Percentiles rank a stretch among this genome's conserved stretches.
Conservation (phyloP, 192 early-diverging fungal species). For the Dissophora ornata region DNA sequence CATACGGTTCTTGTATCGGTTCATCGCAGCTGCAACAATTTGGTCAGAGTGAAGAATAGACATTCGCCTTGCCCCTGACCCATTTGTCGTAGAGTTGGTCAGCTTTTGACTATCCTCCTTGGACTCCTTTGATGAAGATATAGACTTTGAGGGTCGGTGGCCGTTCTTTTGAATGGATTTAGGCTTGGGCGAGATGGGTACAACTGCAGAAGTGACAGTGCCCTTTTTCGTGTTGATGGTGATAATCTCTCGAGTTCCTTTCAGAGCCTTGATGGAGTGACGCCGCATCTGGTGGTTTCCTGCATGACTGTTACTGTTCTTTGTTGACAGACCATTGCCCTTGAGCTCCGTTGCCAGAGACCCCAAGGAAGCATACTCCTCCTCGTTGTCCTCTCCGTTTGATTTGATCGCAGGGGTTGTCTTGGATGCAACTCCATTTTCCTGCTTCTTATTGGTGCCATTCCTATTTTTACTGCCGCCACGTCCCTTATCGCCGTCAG, state of each 20-base stretch:
- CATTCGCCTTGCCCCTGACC: conserved; percentile 18
- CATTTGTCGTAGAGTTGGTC: not conserved
- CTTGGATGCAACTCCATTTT: not conserved
- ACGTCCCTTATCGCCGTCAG: too few relatives aligned
- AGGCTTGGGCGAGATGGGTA: not conserved
- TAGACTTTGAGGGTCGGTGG: not conserved
- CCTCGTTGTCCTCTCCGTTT: too few relatives aligned
- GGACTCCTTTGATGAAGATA: not conserved
- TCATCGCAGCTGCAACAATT: conserved; percentile 52
- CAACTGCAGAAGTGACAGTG: conserved; percentile 8
- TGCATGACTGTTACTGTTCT: conserved; percentile 1
- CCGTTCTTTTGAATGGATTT: conserved; percentile 1
- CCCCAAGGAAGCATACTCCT: too few relatives aligned
- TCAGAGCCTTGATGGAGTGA: not conserved
- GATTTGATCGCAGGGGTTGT: not conserved
- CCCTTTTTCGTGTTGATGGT: conserved; percentile 29
- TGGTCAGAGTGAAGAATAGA: conserved; percentile 59
- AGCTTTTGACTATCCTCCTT: conserved; percentile 3
- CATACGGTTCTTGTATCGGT: conserved; percentile 61
- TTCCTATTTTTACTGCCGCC: not conserved
- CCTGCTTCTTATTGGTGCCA: not conserved
- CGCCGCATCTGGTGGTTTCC: not conserved
- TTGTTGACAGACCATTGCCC: not conserved
- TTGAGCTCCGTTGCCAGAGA: not conserved
- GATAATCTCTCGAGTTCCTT: conserved; percentile 16